Conservation (phyloP, 495 filamentous ascomycete genomes). For the Amphirosellinia nigrospora region DNA sequence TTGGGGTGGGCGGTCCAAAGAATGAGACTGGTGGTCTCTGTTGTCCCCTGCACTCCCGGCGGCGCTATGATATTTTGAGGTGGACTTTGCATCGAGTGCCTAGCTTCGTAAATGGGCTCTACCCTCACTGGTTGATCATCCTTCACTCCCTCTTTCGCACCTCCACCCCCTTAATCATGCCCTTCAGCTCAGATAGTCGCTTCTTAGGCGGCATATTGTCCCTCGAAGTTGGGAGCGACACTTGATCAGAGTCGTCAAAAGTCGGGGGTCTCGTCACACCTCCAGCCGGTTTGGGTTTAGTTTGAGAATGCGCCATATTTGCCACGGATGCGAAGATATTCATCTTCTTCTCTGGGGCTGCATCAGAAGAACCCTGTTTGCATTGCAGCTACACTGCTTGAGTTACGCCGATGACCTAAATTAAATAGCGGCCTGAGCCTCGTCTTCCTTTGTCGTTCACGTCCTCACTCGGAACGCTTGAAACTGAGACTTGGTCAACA, state of each 20-base stretch:
- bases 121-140: constrained; percentile 37
- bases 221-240: not conserved
- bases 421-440: constrained; percentile 29
- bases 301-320: constrained; percentile 30
- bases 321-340: constrained; percentile 27
- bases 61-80: constrained; percentile 17
- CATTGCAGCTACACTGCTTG: constrained; percentile 18
- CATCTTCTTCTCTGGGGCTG: constrained; percentile 26
- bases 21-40: constrained; percentile 22
- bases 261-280: constrained; percentile 21
- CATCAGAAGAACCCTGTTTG: constrained; percentile 26
- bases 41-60: constrained; percentile 20
- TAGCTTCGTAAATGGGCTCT: constrained; percentile 25
- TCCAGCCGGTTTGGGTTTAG: constrained; percentile 32
- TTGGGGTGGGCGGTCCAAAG: constrained; percentile 8
- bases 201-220: constrained; percentile 34
- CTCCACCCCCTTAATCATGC: constrained; percentile 41
- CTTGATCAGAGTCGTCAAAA: constrained; percentile 33
- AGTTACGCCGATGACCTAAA: constrained; percentile 30
- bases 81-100: constrained; percentile 31
- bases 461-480: constrained; percentile 34
- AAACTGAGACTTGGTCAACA: constrained; percentile 33
- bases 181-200: constrained; percentile 38
- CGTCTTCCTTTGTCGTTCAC: constrained; percentile 26
- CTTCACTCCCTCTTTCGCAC: constrained; percentile 37